Percentiles rank a stretch among this genome's conserved stretches.
Conservation (phyloP, 169 alveolate species). For the Plasmodium ovale region DNA sequence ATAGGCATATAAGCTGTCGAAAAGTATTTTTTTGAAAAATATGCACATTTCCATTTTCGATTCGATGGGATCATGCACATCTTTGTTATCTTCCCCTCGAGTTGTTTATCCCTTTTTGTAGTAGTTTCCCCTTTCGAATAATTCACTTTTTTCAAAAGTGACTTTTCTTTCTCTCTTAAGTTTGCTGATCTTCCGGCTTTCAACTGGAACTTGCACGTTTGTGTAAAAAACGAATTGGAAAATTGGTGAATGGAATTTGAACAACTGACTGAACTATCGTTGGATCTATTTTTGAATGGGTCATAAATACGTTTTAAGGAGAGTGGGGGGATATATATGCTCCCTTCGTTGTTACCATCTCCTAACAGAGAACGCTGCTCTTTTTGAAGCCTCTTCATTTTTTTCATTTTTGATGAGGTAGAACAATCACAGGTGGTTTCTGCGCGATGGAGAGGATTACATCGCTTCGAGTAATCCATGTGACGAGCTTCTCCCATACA, state of each 20-base stretch:
- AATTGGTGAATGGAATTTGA: neutral
- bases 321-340: neutral
- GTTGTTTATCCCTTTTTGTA: neutral
- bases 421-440: no score
- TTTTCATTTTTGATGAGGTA: neutral
- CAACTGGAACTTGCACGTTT: no score
- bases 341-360: neutral
- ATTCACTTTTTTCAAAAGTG: neutral
- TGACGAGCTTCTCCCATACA: neutral
- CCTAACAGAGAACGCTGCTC: neutral
- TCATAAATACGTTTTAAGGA: neutral
- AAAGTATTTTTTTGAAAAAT: neutral
- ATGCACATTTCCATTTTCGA: no score
- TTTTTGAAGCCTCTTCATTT: neutral
- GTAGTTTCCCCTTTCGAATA: neutral
- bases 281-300: no score
- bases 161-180: neutral
- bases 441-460: neutral
- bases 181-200: no score
- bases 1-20: no score
- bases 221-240: neutral
- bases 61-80: no score
- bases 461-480: neutral
- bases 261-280: no score
- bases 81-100: neutral